Conservation (phyloP, 2,329 filamentous ascomycete genomes). For the Talaromyces islandicus region DNA sequence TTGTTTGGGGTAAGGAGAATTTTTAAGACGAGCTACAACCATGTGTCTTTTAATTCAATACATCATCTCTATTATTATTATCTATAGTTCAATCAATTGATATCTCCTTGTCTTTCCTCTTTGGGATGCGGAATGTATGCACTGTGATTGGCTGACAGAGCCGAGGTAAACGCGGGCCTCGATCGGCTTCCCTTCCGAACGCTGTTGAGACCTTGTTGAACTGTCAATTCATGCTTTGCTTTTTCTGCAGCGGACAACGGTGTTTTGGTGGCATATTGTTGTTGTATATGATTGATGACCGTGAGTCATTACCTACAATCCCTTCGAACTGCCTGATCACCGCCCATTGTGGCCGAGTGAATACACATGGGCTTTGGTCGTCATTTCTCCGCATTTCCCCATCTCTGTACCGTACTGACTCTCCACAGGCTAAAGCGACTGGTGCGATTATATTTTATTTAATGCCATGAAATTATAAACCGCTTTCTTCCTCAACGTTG, state of each 20-base stretch:
- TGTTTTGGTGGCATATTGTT: background rate
- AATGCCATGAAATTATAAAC: background rate
- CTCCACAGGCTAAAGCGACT: background rate
- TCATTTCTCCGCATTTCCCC: background rate
- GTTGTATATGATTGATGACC: background rate
- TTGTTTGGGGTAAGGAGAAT: conserved; percentile 48
- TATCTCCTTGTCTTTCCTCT: background rate
- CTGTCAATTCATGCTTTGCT: background rate
- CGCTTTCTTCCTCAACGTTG: background rate
- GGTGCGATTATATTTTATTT: background rate
- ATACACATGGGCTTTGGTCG: background rate
- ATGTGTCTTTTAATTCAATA: too few species aligned
- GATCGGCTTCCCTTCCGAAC: background rate
- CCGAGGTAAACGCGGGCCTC: background rate
- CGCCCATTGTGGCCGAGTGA: background rate
- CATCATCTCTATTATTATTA: background rate
- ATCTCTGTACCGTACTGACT: background rate
- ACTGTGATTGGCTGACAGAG: background rate
- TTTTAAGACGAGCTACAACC: conserved; percentile 29
- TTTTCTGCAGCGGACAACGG: background rate
- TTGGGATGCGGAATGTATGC: background rate
- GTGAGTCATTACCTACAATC: background rate
- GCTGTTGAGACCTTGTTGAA: too few species aligned
- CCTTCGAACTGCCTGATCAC: background rate
- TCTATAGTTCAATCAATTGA: background rate